A percentile compares a stretch with the other conserved stretches of the same genome.
Conservation (phyloP, 2,329 filamentous ascomycete species). For the Aspergillus alliaceus region DNA sequence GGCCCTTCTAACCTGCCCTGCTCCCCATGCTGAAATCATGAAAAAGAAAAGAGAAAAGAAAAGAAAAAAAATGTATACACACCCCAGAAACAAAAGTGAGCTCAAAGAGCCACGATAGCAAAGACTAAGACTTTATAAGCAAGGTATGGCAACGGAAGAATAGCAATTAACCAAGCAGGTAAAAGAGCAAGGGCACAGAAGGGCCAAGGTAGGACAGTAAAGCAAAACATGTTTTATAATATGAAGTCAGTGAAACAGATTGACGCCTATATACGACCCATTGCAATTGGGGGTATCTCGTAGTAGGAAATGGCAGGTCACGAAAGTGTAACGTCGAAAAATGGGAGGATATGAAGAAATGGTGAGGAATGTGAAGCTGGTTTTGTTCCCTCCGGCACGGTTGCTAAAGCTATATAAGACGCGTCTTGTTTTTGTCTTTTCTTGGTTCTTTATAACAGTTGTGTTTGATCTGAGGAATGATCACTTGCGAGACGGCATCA, state of each 20-base stretch:
- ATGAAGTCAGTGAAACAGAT: conserved; percentile 9
- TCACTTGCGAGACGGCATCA: conserved; percentile 30
- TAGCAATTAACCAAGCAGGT: background rate
- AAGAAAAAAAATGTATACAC: background rate
- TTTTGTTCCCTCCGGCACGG: background rate
- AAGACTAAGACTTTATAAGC: background rate
- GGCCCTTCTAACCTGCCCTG: background rate
- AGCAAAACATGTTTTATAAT: conserved; percentile 2
- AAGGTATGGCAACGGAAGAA: background rate
- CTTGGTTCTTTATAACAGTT: too few species aligned
- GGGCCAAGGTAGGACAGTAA: background rate
- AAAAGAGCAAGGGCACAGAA: background rate
- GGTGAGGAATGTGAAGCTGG: background rate
- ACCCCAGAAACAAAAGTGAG: background rate
- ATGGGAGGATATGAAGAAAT: background rate
- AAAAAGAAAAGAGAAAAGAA: background rate
- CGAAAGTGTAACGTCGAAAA: conserved; percentile 6
- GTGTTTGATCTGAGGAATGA: too few species aligned
- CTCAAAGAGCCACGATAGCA: background rate
- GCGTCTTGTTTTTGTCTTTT: background rate
- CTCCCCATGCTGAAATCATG: background rate
- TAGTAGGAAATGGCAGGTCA: conserved; percentile 17
- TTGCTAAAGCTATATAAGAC: background rate
- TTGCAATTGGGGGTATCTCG: conserved; percentile 23
- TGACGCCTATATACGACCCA: conserved; percentile 28